Percentiles rank a stretch among this genome's conserved stretches.
Evolutionary conservation across 768 basidiomycete species (phyloP).

Genomic region (Rhodosporidiobolus odoratus): DNA sequence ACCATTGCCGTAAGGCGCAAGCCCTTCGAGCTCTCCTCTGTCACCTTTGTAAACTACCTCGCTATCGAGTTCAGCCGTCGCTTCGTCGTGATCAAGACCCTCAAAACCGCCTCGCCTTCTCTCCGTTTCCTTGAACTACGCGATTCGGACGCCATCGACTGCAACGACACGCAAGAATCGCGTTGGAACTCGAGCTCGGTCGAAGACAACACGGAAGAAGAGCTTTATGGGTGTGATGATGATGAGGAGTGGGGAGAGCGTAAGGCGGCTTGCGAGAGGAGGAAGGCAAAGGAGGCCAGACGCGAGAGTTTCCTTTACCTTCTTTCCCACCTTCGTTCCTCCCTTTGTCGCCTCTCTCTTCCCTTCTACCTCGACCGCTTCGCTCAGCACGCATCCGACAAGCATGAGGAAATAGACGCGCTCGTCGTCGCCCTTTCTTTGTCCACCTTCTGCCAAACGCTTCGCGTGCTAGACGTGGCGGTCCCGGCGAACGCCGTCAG

Average conservation of each 20-base stretch:
- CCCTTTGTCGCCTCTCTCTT: not conserved
- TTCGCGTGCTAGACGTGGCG: too few species aligned
- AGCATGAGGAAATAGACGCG: too few species aligned
- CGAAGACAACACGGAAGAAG: not conserved
- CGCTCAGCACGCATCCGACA: conserved; percentile 76
- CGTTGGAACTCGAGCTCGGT: not conserved
- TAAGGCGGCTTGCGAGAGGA: not conserved
- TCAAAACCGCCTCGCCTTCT: not conserved
- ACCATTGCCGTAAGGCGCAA: too few species aligned
- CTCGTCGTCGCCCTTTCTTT: conserved; percentile 51
- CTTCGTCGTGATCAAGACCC: not conserved
- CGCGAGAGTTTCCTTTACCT: not conserved
- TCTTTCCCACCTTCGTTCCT: not conserved
- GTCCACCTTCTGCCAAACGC: conserved; percentile 27
- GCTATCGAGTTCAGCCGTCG: not conserved
- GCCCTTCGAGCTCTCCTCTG: too few species aligned
- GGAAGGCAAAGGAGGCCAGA: not conserved
- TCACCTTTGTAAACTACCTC: too few species aligned
- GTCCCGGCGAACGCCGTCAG: too few species aligned
- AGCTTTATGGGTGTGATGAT: too few species aligned
- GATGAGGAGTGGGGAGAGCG: too few species aligned
- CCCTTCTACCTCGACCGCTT: conserved; percentile 81
- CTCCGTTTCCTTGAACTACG: not conserved
- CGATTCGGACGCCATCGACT: too few species aligned
- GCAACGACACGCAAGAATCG: too few species aligned